Evolutionary conservation across 1,284 basidiomycete genomes (phyloP).

Genomic region (Puccinia horiana): DNA sequence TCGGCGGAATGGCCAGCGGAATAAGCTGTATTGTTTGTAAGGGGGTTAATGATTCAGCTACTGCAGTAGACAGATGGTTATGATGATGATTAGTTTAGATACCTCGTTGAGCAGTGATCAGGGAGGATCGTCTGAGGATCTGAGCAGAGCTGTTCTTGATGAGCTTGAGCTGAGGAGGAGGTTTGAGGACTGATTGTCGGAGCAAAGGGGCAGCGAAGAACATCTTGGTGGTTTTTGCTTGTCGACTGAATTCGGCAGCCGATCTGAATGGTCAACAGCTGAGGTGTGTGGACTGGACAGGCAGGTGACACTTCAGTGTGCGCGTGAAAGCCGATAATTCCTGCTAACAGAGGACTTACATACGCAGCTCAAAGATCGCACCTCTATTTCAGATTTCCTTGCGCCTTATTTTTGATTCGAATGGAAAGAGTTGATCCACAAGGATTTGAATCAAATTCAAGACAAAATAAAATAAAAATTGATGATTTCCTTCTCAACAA

Average conservation of each 20-base stretch:
- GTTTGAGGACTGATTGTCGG: constrained; percentile 1
- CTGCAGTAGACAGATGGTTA: too few relatives aligned
- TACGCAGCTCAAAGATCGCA: neutral
- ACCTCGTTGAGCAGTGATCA: constrained; percentile 6
- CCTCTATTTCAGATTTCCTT: too few relatives aligned
- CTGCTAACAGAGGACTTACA: neutral
- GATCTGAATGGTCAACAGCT: constrained; percentile 3
- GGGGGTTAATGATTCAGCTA: too few relatives aligned
- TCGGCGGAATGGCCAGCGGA: constrained; percentile 62
- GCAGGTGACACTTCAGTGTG: neutral
- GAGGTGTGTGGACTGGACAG: too few relatives aligned
- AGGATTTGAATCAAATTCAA: too few relatives aligned
- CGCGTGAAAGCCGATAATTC: neutral
- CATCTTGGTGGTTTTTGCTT: neutral
- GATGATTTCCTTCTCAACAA: too few relatives aligned
- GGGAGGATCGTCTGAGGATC: neutral
- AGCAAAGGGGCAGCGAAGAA: constrained; percentile 11
- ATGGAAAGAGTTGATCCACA: too few relatives aligned
- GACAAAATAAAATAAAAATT: too few relatives aligned
- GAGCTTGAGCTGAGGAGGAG: neutral
- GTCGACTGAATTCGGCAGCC: neutral
- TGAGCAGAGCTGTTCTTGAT: neutral
- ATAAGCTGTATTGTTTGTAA: constrained; percentile 15
- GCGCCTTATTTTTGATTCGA: too few relatives aligned
- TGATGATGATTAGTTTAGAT: neutral